These are phyloP conservation scores for Puccinia coronata DNA, from an alignment of 1,284 basidiomycete species.

Conservation along the genomic window DNA sequence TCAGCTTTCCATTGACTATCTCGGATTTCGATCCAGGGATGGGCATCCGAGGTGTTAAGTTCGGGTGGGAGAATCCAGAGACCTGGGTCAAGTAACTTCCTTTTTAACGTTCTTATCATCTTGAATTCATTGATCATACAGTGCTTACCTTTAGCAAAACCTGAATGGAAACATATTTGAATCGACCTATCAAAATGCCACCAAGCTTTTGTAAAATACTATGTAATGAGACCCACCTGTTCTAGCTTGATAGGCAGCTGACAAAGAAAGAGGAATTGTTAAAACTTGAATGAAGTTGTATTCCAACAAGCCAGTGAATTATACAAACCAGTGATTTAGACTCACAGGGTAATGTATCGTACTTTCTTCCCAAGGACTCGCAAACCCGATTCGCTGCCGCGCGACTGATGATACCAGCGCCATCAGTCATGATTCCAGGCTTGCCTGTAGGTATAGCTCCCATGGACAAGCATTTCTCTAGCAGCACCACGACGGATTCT, in stretches of 20 bases:
- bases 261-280: neutral
- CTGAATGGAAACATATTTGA: neutral
- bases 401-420: conserved; percentile 40
- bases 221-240: conserved; percentile 10
- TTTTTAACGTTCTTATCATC: neutral
- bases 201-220: neutral
- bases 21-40: conserved; percentile 41
- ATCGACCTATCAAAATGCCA: neutral
- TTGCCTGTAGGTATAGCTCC: neutral
- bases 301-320: no score
- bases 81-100: neutral
- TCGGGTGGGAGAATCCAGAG: conserved; percentile 32
- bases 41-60: neutral
- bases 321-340: neutral
- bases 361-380: neutral
- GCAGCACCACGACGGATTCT: neutral
- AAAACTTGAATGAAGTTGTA: neutral
- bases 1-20: no score
- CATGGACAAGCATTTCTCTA: neutral
- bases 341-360: conserved; percentile 30
- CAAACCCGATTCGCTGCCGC: conserved; percentile 7
- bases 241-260: conserved; percentile 43
- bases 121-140: neutral
- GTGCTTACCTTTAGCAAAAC: conserved; percentile 43
- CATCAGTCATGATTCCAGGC: conserved; percentile 42